A percentile compares a stretch with the other conserved stretches of the same genome.
These are phyloP conservation scores for Diddensiella transvaalensis DNA, from an alignment of 805 yeast species.

Conservation along the genomic window DNA sequence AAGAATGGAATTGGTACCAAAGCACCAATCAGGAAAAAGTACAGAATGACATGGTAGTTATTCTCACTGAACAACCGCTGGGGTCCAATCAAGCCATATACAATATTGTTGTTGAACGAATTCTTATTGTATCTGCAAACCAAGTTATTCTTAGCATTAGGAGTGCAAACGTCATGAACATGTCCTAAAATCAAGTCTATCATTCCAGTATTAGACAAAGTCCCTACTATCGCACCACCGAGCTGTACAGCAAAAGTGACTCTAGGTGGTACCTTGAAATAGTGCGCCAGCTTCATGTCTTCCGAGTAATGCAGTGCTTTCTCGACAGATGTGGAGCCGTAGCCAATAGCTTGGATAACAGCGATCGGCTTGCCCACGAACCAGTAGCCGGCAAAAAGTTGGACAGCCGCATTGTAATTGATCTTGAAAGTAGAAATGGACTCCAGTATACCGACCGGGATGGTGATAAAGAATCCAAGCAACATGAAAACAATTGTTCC, in stretches of 20 bases:
- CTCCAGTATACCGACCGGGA: constrained; percentile 50
- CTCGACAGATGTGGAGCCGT: constrained; percentile 42
- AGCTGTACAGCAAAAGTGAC: constrained; percentile 40
- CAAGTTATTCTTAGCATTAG: constrained; percentile 31
- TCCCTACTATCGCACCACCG: constrained; percentile 38
- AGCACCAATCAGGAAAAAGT: constrained; percentile 59
- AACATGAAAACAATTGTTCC: constrained; percentile 55
- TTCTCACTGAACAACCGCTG: constrained; percentile 40
- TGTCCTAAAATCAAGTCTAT: constrained; percentile 35
- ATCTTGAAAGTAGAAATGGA: constrained; percentile 57
- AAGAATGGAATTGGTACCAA: constrained; percentile 18
- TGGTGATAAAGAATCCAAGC: constrained; percentile 50
- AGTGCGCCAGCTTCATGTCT: constrained; percentile 49
- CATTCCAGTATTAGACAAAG: constrained; percentile 31
- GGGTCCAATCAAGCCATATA: constrained; percentile 46
- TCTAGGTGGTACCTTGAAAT: constrained; percentile 40
- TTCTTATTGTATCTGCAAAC: constrained; percentile 32
- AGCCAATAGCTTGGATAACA: constrained; percentile 47
- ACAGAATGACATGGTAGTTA: constrained; percentile 52
- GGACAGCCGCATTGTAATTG: constrained; percentile 55
- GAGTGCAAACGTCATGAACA: constrained; percentile 43
- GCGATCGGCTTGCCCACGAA: constrained; percentile 55
- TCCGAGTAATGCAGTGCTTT: constrained; percentile 61
- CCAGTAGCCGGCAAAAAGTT: constrained; percentile 61
- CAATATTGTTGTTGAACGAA: constrained; percentile 43